Base-by-base conservation (phyloP, 2,329 filamentous ascomycete genomes). In the Mycogone perniciosa region DNA sequence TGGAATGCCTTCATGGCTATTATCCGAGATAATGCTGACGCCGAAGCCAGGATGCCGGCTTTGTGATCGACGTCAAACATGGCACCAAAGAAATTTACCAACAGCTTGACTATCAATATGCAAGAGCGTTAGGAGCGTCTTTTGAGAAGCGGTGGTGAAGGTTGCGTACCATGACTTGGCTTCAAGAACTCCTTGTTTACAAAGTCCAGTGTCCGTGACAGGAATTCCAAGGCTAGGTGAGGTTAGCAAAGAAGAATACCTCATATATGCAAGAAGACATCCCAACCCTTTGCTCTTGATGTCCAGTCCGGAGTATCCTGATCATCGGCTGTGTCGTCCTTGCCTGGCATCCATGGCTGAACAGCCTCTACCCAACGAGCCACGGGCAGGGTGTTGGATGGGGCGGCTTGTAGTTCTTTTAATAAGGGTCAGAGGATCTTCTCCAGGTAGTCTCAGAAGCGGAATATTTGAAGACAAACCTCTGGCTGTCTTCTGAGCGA, bases 61-160 rank as follows among this genome's bases (percentile, higher is more conserved):
- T 78, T 78, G 64, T 81, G 77, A 55, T 82, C 79, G 48, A 77
- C 74, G 2, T 76, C 76, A 56, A 81, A 82, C 70, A 82, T 78
- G 52, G 76, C 74, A 10, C 75, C 74, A 51, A 82, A 82, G 65
- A 81, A 82, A 34, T 68, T 67, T 29, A 80, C 67, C 7, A 79
- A 61, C 0, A 78, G 62, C 45, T 74, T 72, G 31, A 77, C 68
- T 71, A 44, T 8, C n/a, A 6, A 10, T 20, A 20, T 20, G 11
- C 4, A 42, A 2, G 7, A 10, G 43, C 11, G 50, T 40, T 31
- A 5, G 26, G 30, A 10, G 7, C 31, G 13, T 41, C 7, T 27
- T 27, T 4, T 13, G 31, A 20, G 6, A 3, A 34, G 2, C 2
- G 31, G 3, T 6, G 29, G 31, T 2, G 6, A 4, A 29, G 8